A percentile compares a stretch with the other conserved stretches of the same genome.
phyloP scores from a whole-genome alignment of 345 rosid species.

The Salix purpurea region DNA sequence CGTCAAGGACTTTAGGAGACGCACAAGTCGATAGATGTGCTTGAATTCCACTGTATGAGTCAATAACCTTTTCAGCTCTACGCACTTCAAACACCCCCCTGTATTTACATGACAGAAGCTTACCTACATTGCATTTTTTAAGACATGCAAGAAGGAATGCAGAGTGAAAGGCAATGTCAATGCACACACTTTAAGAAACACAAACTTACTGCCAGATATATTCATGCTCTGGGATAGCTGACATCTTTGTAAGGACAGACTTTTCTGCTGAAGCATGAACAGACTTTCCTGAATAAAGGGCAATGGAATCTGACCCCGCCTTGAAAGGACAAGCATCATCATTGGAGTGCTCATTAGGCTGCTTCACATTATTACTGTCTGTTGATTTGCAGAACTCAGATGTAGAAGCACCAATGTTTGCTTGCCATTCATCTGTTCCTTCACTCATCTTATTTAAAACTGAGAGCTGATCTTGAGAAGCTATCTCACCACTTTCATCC shows the following conservation, averaged over 20 bases:
- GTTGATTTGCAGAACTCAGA: slow-evolving; percentile 39
- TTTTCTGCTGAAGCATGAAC: slow-evolving; percentile 25
- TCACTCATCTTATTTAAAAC: slow-evolving; percentile 41
- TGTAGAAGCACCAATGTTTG: slow-evolving; percentile 16
- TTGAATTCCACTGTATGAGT: slow-evolving; percentile 66
- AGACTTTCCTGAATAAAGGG: slow-evolving; percentile 33
- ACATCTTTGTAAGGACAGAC: slow-evolving; percentile 31
- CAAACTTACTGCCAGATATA: slow-evolving; percentile 85
- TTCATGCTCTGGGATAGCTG: slow-evolving; percentile 75
- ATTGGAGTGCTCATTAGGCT: slow-evolving; percentile 26
- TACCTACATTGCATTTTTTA: background rate
- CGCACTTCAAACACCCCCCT: slow-evolving; percentile 79
- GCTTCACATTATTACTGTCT: slow-evolving; percentile 34
- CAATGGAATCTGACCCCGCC: slow-evolving; percentile 26
- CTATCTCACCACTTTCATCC: slow-evolving; percentile 37
- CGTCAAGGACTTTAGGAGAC: slow-evolving; percentile 31
- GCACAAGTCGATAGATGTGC: slow-evolving; percentile 32
- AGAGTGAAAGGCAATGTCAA: background rate
- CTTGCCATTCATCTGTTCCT: slow-evolving; percentile 44
- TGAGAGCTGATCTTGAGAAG: slow-evolving; percentile 43
- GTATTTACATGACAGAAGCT: slow-evolving; percentile 23
- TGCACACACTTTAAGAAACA: slow-evolving; percentile 2
- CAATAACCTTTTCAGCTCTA: slow-evolving; percentile 42
- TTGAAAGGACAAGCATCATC: slow-evolving; percentile 27
- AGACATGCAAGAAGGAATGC: background rate